phyloP scores from a whole-genome alignment of 441 rosid species.

The Populus trichocarpa region DNA sequence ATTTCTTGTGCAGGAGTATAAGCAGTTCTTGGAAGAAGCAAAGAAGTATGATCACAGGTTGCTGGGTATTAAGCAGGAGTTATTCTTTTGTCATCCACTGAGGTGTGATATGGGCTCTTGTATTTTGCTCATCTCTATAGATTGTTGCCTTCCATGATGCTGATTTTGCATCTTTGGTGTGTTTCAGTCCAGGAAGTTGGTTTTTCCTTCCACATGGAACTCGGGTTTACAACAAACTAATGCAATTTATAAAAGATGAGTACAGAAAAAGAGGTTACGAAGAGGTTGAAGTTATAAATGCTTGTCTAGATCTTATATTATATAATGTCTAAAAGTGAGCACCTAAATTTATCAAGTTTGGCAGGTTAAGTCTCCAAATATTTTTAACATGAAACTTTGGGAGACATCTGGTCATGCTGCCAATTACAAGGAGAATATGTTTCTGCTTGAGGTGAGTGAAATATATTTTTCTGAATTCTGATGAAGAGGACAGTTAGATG shows the following conservation, averaged over 20 bases:
- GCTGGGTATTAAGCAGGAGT: conserved; percentile 89
- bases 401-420: conserved; percentile 98
- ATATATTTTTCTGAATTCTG: neutral
- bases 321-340: conserved; percentile 8
- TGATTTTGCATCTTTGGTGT: conserved; percentile 18
- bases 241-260: conserved; percentile 69
- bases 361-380: conserved; percentile 92
- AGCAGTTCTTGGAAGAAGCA: conserved; percentile 72
- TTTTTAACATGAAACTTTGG: conserved; percentile 97
- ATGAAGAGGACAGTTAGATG: neutral
- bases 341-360: conserved; percentile 19
- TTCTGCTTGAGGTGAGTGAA: conserved; percentile 74
- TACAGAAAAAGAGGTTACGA: conserved; percentile 88
- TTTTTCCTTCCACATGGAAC: conserved; percentile 96
- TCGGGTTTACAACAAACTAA: conserved; percentile 79
- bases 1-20: conserved; percentile 57
- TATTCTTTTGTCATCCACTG: conserved; percentile 83
- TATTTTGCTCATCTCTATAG: conserved; percentile 2
- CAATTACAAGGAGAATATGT: conserved; percentile 97
- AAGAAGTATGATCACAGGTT: conserved; percentile 91
- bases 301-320: conserved; percentile 17
- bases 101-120: conserved; percentile 40
- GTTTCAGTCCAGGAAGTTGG: conserved; percentile 95
- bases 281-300: conserved; percentile 50
- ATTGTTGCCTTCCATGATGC: conserved; percentile 4